Conservation (phyloP, 257 asterid genomes). For the Dorcoceras hygrometricum region DNA sequence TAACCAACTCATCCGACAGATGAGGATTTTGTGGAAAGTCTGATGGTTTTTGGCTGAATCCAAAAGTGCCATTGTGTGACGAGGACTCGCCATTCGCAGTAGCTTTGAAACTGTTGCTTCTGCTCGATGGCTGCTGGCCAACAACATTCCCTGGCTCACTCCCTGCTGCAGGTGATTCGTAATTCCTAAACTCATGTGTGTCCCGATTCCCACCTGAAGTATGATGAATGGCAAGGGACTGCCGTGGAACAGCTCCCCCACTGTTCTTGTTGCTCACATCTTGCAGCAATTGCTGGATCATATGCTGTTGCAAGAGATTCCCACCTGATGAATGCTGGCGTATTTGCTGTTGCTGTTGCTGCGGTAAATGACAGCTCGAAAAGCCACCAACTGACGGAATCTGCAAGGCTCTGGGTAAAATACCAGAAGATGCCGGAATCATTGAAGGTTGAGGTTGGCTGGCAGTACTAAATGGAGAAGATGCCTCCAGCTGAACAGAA, state of each 20-base stretch:
- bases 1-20: slow-evolving; percentile 56
- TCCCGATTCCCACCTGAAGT: neutral
- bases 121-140: slow-evolving; percentile 38
- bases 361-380: slow-evolving; percentile 36
- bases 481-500: slow-evolving; percentile 45
- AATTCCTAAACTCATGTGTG: neutral
- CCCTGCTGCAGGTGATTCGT: neutral
- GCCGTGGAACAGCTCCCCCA: slow-evolving; percentile 26
- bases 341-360: slow-evolving; percentile 17
- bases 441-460: slow-evolving; percentile 41
- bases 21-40: slow-evolving; percentile 55
- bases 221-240: neutral
- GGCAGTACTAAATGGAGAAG: slow-evolving; percentile 48
- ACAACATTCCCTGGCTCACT: neutral
- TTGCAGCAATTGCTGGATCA: slow-evolving; percentile 70
- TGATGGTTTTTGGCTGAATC: slow-evolving; percentile 51
- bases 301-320: slow-evolving; percentile 50
- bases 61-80: slow-evolving; percentile 35
- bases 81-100: slow-evolving; percentile 51
- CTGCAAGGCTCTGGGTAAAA: slow-evolving; percentile 39
- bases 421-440: slow-evolving; percentile 40
- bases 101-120: slow-evolving; percentile 65
- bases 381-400: slow-evolving; percentile 35
- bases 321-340: neutral
- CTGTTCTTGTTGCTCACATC: slow-evolving; percentile 49